Percentiles rank a stretch among this genome's conserved stretches.
These are phyloP conservation scores for Dothistroma septosporum DNA, from an alignment of 2,329 filamentous ascomycete species.

Conservation along the genomic window DNA sequence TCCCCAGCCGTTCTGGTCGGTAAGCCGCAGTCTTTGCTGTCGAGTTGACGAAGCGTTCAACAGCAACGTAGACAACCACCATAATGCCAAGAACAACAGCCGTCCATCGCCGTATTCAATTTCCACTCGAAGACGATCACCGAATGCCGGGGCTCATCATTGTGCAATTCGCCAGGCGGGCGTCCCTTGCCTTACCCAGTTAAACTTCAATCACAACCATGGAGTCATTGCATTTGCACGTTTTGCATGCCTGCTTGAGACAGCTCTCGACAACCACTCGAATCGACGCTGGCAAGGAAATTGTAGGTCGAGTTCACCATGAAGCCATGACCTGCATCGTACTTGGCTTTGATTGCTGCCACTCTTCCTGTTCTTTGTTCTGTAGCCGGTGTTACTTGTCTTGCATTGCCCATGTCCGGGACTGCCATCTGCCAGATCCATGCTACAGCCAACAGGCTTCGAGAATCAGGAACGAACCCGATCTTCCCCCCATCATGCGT, in stretches of 20 bases:
- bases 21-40: too few species aligned
- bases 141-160: neutral
- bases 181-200: neutral
- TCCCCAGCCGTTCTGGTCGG: too few species aligned
- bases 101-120: too few species aligned
- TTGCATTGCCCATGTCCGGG: neutral
- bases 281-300: neutral
- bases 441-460: neutral
- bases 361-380: neutral
- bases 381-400: neutral
- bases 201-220: neutral
- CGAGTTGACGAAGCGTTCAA: neutral
- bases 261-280: neutral
- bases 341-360: neutral
- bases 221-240: neutral
- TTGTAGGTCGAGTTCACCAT: neutral
- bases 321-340: neutral
- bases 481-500: conserved; percentile 1
- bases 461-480: neutral
- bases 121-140: neutral
- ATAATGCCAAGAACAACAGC: neutral
- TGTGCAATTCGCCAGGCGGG: neutral
- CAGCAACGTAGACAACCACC: neutral
- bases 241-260: conserved; percentile 7
- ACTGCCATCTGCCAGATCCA: neutral